Evolutionary conservation across 805 yeast species (phyloP), one percentile per base, ranked within the genome.

Genomic region (Candida michaelii): DNA sequence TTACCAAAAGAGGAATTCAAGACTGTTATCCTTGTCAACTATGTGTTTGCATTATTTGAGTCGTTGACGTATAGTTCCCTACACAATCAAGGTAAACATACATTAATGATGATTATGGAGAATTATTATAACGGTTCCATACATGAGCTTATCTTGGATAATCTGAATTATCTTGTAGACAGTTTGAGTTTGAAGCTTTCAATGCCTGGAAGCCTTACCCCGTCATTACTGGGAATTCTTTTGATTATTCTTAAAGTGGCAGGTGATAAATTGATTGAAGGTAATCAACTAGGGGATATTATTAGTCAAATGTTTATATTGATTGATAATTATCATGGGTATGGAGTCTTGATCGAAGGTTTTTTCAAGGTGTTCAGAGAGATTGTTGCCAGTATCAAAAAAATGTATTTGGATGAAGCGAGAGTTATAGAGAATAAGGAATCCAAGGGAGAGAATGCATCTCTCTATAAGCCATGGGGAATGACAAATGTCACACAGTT

Each of bases 241-340:
- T 72, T 84, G 35, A 82, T 88, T 3, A 63, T 91, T 35, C 71
- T 88, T 21, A 78, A 74, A 49, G 69, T 89, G 18, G 82, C 90
- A 0, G 97, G 97, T 0, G 66, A 75, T 8, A 68, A 76, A 23
- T 66, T 89, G 17, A 65, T 89, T 11, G 71, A 74, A 24, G 48
- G 57, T 8, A 67, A 68, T 44, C 87, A 80, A 45, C 70, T 91
- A 40, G 77, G 72, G 39, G 98, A 91, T 59, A 71, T 91, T 1
- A 66, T 91, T 14, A 76, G 80, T 36, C 79, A 89, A 3, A 74
- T 89, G 48, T 89, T 91, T 59, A 78, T 82, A 14, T 65, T 90
- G 27, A 69, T 91, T 38, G 98, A 91, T 62, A 71, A 81, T 40
- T 91, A 84, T 55, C 96, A 90, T 62, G 95, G 91, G 0, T 91